A percentile compares a stretch with the other conserved stretches of the same genome.
Evolutionary conservation across 208 protist genomes (phyloP).

Genomic region (Phytomonas sp.): DNA sequence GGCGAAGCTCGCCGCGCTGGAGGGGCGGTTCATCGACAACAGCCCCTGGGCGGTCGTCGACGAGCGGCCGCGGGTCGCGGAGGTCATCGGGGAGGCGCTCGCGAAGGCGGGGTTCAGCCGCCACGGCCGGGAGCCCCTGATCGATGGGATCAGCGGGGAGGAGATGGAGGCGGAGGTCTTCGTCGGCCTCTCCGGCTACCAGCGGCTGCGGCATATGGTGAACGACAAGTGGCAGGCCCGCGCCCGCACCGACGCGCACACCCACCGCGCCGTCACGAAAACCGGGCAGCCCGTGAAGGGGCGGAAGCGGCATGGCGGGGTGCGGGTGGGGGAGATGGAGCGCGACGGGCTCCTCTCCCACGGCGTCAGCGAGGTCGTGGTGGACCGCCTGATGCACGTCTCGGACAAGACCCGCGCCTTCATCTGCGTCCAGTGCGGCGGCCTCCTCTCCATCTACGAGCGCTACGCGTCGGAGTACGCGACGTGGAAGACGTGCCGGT

Average conservation of each 20-base stretch:
- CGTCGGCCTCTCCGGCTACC: slow-evolving; percentile 98
- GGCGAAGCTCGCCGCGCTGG: slow-evolving; percentile 92
- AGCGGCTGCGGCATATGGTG: slow-evolving; percentile 99
- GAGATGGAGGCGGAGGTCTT: slow-evolving; percentile 97
- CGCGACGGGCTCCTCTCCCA: slow-evolving; percentile 99
- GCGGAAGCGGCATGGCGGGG: slow-evolving; percentile 94
- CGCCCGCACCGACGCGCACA: slow-evolving; percentile 77
- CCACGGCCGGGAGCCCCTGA: slow-evolving; percentile 94
- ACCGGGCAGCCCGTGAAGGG: slow-evolving; percentile 98
- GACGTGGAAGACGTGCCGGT: slow-evolving; percentile 83
- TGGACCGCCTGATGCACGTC: slow-evolving; percentile 96
- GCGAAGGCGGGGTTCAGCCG: slow-evolving; percentile 93
- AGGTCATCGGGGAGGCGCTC: slow-evolving; percentile 96
- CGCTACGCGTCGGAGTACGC: slow-evolving; percentile 72
- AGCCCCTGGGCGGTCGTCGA: slow-evolving; percentile 88
- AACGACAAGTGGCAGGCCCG: slow-evolving; percentile 99
- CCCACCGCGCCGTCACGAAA: slow-evolving; percentile 92
- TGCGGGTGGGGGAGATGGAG: slow-evolving; percentile 99
- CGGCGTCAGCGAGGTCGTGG: slow-evolving; percentile 96
- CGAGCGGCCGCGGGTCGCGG: slow-evolving; percentile 49
- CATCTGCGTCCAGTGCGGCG: slow-evolving; percentile 70
- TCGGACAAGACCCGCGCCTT: slow-evolving; percentile 87
- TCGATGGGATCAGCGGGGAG: slow-evolving; percentile 93
- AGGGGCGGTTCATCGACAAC: slow-evolving; percentile 95
- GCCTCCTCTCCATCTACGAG: slow-evolving; percentile 84